Percentiles rank a stretch among this genome's conserved stretches.
phyloP scores from a whole-genome alignment of 2,329 filamentous ascomycete genomes.

The Xylaria sp. region DNA sequence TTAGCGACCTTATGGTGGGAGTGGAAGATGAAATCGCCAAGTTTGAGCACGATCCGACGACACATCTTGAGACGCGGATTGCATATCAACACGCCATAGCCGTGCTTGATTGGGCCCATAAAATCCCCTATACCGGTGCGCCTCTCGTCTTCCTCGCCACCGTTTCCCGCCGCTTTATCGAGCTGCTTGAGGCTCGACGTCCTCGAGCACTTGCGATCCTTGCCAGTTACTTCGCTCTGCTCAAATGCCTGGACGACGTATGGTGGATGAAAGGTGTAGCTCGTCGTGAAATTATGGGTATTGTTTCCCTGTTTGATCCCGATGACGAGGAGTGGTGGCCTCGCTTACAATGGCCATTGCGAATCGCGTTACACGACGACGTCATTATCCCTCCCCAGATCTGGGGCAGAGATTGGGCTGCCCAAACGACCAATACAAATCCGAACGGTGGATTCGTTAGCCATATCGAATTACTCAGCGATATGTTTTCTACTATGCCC shows the following conservation, averaged over 20 bases:
- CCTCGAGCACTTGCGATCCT: constrained; percentile 72
- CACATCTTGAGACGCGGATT: constrained; percentile 56
- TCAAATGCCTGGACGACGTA: constrained; percentile 69
- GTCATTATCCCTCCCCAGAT: constrained; percentile 64
- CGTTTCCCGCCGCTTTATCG: constrained; percentile 70
- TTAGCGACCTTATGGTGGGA: constrained; percentile 68
- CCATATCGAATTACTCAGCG: constrained; percentile 60
- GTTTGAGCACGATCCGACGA: constrained; percentile 42
- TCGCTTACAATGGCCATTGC: constrained; percentile 69
- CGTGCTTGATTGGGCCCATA: constrained; percentile 73
- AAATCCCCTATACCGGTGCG: constrained; percentile 67
- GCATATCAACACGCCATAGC: constrained; percentile 73
- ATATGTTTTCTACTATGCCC: constrained; percentile 51
- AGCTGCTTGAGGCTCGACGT: constrained; percentile 67
- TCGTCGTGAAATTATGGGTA: constrained; percentile 71
- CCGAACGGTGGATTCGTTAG: constrained; percentile 51
- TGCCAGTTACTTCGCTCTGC: constrained; percentile 73
- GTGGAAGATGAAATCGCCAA: constrained; percentile 65
- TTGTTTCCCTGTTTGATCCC: constrained; percentile 68
- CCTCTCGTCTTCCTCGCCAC: constrained; percentile 73
- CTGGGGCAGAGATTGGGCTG: constrained; percentile 65
- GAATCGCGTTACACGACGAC: constrained; percentile 68
- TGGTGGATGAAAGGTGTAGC: constrained; percentile 80
- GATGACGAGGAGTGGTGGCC: constrained; percentile 69
- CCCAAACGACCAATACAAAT: constrained; percentile 53